Evolutionary conservation across 2,329 filamentous ascomycete species (phyloP).

Genomic region (Aspergillus vadensis): DNA sequence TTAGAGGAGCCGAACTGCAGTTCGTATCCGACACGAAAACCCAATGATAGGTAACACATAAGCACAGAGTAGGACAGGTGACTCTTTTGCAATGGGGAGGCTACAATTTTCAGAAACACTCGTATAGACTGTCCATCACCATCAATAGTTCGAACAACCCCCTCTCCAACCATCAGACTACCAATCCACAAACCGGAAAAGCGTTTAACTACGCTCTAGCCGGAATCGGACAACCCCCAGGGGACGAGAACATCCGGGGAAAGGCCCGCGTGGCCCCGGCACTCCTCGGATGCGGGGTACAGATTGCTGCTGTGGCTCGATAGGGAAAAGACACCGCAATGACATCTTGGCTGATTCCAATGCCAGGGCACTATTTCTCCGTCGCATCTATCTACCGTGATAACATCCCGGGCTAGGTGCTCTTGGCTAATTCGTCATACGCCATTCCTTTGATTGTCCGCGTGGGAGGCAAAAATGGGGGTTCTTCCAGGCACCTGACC

Average conservation of each 20-base stretch:
- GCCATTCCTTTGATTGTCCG: background rate
- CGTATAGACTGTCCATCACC: background rate
- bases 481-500: background rate
- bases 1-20: background rate
- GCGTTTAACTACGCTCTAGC: background rate
- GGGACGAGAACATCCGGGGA: slow-evolving; percentile 18
- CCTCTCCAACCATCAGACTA: too few relatives aligned
- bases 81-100: background rate
- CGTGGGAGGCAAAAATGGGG: background rate
- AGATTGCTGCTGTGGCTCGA: slow-evolving; percentile 6
- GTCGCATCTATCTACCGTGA: background rate
- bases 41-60: background rate
- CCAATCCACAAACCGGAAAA: too few relatives aligned
- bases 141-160: background rate
- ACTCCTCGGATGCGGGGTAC: slow-evolving; percentile 28
- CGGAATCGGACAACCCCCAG: background rate
- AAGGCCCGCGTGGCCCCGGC: slow-evolving; percentile 27
- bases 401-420: background rate
- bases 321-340: background rate
- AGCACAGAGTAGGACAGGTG: background rate
- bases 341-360: background rate
- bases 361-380: background rate
- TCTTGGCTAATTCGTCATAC: background rate
- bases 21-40: background rate
- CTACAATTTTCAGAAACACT: background rate